A percentile compares a stretch with the other conserved stretches of the same genome.
Evolutionary conservation across 306 rosid species (phyloP).

Genomic region (Cucurbita pepo): DNA sequence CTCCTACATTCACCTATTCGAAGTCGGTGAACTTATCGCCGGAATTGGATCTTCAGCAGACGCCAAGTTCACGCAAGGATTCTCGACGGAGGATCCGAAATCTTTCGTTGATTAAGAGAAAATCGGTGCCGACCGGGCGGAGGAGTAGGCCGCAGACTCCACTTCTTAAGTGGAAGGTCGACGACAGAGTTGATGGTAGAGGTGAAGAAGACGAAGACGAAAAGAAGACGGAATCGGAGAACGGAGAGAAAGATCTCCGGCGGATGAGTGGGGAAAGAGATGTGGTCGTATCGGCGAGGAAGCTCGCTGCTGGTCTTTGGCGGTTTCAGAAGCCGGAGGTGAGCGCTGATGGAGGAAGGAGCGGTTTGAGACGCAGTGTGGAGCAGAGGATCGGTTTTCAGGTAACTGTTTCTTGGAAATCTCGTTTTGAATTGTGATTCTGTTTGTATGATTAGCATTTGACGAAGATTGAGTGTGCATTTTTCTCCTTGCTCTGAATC

Average conservation of each 20-base stretch:
- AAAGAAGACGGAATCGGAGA: conserved; percentile 12
- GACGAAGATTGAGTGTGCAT: background rate
- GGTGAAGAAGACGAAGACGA: conserved; percentile 14
- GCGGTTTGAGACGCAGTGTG: conserved; percentile 4
- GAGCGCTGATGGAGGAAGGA: conserved; percentile 13
- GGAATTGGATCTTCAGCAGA: conserved; percentile 58
- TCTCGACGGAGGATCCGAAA: conserved; percentile 22
- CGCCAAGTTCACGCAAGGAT: conserved; percentile 15
- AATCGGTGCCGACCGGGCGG: conserved; percentile 21
- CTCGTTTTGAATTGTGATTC: background rate
- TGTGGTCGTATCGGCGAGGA: conserved; percentile 48
- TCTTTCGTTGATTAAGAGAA: conserved; percentile 20
- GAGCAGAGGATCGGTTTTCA: conserved; percentile 40
- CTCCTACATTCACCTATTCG: conserved; percentile 16
- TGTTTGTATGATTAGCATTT: background rate
- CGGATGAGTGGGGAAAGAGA: conserved; percentile 19
- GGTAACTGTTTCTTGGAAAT: conserved; percentile 21
- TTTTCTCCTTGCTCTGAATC: background rate
- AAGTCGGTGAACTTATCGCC: conserved; percentile 17
- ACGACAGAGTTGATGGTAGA: conserved; percentile 9
- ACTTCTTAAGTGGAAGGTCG: conserved; percentile 47
- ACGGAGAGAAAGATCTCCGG: conserved; percentile 22
- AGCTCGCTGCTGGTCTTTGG: conserved; percentile 84
- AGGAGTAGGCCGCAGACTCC: conserved; percentile 84
- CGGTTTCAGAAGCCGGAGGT: conserved; percentile 59